phyloP scores from a whole-genome alignment of 495 filamentous ascomycete genomes.

The Xylaria sp. region DNA sequence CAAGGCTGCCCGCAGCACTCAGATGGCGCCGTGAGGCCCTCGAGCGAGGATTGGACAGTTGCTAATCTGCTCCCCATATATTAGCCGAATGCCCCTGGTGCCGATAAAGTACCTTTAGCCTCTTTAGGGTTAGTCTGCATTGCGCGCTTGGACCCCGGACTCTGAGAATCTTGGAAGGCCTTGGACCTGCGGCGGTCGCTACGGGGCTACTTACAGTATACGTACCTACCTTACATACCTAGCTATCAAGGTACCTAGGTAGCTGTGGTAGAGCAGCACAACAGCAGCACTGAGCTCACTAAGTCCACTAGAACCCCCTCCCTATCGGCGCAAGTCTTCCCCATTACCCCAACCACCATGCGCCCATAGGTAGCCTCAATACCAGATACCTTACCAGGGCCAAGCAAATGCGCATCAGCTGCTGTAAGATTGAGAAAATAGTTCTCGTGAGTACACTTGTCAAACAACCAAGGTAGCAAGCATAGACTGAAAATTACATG shows the following conservation, averaged over 20 bases:
- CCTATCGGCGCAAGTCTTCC: not conserved
- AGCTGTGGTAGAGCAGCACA: not conserved
- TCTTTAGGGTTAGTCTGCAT: not conserved
- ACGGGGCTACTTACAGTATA: too few relatives aligned
- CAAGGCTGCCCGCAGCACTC: conserved; percentile 24
- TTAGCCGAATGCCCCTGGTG: conserved; percentile 18
- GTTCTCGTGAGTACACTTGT: not conserved
- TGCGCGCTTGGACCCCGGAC: not conserved
- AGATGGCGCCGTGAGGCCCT: conserved; percentile 10
- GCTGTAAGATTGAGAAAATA: not conserved
- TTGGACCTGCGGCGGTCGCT: too few relatives aligned
- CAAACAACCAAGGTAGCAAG: not conserved
- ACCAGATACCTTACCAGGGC: conserved; percentile 10
- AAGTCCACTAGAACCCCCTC: not conserved
- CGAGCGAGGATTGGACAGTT: conserved; percentile 23
- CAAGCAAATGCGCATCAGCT: conserved; percentile 5
- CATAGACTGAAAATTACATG: not conserved
- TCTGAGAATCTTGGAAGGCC: not conserved
- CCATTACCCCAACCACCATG: not conserved
- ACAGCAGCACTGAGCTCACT: not conserved
- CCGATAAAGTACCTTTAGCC: not conserved
- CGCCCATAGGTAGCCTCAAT: not conserved
- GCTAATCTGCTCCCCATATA: conserved; percentile 16
- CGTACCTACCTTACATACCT: too few relatives aligned
- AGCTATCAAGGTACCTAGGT: not conserved